Base-by-base conservation (phyloP, 768 basidiomycete genomes). In the Boletus reticuloceps region DNA sequence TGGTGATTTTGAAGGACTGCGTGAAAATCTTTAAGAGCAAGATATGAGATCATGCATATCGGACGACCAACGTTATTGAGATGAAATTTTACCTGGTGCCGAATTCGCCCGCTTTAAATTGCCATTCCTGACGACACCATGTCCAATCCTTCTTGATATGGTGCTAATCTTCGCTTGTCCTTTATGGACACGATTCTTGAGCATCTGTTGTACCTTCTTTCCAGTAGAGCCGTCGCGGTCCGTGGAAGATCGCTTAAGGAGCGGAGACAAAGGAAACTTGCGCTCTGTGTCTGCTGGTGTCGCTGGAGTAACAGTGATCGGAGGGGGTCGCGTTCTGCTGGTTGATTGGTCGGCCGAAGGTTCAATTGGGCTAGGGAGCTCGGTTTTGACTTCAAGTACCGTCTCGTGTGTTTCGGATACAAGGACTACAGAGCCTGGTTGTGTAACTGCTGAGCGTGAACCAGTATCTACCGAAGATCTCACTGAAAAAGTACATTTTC, bases 131-230 rank as follows among this genome's bases (percentile, higher is more conserved):
- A 75, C 79, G 19, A 89, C 86, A 7, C 86, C 86, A 61, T 82
- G 80, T 8, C 89, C 89, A 38, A 92, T 85, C 67, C 83, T 90
- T 67, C 79, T 83, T 32, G 88, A 88, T 48, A 91, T 88, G 17
- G 87, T 88, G 27, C 83, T 82, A 41, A 93, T 88, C 48, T 84
- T 79, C 7, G 77, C 85, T 54, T 85, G 85, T 8, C 86, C 82
- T 65, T 89, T 86, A 61, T 90, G 82, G 22, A 91, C 88, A 11
- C 82, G 79, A 54, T 81, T 79, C 70, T 87, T 91, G 56, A 91
- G 72, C 73, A 88, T 88, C 67, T 85, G 84, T 61, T 86, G 85
- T 50, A 91, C 75, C 67, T 87, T 89, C 71, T 88, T 90, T 38
- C 84, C 84, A 50, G 81, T 80, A 25, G 79, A 82, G 10, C 75